Evolutionary conservation across 2,329 filamentous ascomycete species (phyloP).

Genomic region (Cercospora berteroae): DNA sequence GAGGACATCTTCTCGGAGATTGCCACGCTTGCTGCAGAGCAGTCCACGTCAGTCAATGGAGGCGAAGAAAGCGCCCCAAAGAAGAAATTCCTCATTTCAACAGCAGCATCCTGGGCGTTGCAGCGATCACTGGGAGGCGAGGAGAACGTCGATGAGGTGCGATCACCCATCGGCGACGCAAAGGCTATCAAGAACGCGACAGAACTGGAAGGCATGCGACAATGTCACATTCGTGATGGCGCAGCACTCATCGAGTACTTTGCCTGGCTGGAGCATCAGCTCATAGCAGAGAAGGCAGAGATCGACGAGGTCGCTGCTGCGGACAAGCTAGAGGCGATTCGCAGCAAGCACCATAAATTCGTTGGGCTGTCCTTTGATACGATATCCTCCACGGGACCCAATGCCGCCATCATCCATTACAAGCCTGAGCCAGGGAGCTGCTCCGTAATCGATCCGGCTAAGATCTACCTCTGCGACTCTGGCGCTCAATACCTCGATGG

Average conservation of each 20-base stretch:
- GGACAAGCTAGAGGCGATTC: slow-evolving; percentile 79
- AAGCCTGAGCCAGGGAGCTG: slow-evolving; percentile 81
- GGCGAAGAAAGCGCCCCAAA: slow-evolving; percentile 38
- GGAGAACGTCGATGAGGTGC: slow-evolving; percentile 76
- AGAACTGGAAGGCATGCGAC: slow-evolving; percentile 88
- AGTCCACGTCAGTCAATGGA: slow-evolving; percentile 24
- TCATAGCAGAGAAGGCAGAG: slow-evolving; percentile 64
- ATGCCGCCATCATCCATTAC: slow-evolving; percentile 95
- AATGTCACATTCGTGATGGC: slow-evolving; percentile 90
- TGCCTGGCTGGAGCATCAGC: slow-evolving; percentile 90
- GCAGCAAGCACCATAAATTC: slow-evolving; percentile 69
- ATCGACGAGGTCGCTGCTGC: slow-evolving; percentile 90
- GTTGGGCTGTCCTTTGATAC: slow-evolving; percentile 92
- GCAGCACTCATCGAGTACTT: slow-evolving; percentile 90
- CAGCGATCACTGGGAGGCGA: slow-evolving; percentile 83
- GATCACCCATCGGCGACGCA: slow-evolving; percentile 83
- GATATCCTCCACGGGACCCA: slow-evolving; percentile 90
- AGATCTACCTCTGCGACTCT: slow-evolving; percentile 93
- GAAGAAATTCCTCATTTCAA: slow-evolving; percentile 78
- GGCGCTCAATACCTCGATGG: slow-evolving; percentile 95
- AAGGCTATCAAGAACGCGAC: slow-evolving; percentile 93
- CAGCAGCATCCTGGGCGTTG: slow-evolving; percentile 88
- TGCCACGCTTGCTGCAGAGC: slow-evolving; percentile 57
- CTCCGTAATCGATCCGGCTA: slow-evolving; percentile 75
- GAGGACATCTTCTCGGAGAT: slow-evolving; percentile 75